Percentiles rank a stretch among this genome's conserved stretches.
phyloP scores from a whole-genome alignment of 345 rosid genomes.

The Trapa incisa region DNA sequence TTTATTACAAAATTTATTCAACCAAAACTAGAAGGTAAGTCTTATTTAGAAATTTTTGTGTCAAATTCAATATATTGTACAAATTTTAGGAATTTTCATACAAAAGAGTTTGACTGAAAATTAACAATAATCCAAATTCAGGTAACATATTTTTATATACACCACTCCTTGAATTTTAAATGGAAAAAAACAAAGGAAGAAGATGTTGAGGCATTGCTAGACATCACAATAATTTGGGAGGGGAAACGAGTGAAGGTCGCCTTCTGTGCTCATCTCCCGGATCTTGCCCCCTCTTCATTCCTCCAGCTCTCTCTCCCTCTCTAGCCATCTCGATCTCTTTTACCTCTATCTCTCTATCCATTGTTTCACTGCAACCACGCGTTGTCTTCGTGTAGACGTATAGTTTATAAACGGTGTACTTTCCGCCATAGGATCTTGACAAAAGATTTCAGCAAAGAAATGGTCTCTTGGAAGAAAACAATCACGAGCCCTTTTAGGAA shows the following conservation, averaged over 20 bases:
- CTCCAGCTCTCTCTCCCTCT: not conserved
- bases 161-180: too few species aligned
- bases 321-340: too few species aligned
- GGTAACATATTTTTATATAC: too few species aligned
- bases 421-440: not conserved
- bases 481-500: conserved; percentile 76
- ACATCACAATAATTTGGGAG: not conserved
- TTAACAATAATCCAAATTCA: too few species aligned
- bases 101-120: too few species aligned
- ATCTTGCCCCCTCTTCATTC: conserved; percentile 43
- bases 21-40: too few species aligned
- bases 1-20: too few species aligned
- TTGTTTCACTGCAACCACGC: not conserved
- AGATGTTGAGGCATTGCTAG: too few species aligned
- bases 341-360: not conserved
- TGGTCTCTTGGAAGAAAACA: conserved; percentile 84
- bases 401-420: not conserved
- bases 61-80: too few species aligned
- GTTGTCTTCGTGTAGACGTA: not conserved
- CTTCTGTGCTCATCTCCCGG: conserved; percentile 51
- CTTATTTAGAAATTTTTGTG: too few species aligned
- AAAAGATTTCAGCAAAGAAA: conserved; percentile 7
- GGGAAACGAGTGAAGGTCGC: conserved; percentile 21
- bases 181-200: too few species aligned
- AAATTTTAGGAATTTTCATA: too few species aligned